These are phyloP conservation scores for Rhynchosporium secalis DNA, from an alignment of 2,329 filamentous ascomycete species.

Conservation along the genomic window DNA sequence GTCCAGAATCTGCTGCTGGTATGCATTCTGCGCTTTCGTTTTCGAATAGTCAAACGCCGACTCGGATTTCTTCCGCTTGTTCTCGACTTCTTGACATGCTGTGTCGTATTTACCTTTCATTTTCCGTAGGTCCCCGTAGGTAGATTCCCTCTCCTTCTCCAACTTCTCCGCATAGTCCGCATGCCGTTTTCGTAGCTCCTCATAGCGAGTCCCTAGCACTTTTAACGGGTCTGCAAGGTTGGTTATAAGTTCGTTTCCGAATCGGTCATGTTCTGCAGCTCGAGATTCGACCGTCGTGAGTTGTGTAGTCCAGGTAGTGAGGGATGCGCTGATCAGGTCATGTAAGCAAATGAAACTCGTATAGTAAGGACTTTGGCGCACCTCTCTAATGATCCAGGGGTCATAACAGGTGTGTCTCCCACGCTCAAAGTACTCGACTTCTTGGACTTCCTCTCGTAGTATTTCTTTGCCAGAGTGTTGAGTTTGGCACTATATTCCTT, in stretches of 20 bases:
- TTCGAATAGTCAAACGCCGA: slow-evolving; percentile 85
- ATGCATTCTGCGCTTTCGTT: slow-evolving; percentile 84
- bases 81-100: slow-evolving; percentile 92
- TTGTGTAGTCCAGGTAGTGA: slow-evolving; percentile 96
- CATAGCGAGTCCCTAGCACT: slow-evolving; percentile 70
- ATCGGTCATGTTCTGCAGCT: slow-evolving; percentile 86
- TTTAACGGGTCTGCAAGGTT: slow-evolving; percentile 88
- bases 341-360: slow-evolving; percentile 23
- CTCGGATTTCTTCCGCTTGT: slow-evolving; percentile 90
- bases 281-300: slow-evolving; percentile 85
- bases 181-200: slow-evolving; percentile 90
- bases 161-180: slow-evolving; percentile 85
- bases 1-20: slow-evolving; percentile 87
- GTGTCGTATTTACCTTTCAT: slow-evolving; percentile 90
- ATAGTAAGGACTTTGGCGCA: slow-evolving; percentile 40
- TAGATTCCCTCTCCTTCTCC: slow-evolving; percentile 82
- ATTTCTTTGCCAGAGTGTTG: slow-evolving; percentile 85
- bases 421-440: slow-evolving; percentile 87
- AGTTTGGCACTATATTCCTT: slow-evolving; percentile 95
- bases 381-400: slow-evolving; percentile 92
- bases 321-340: slow-evolving; percentile 66
- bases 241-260: slow-evolving; percentile 72
- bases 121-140: slow-evolving; percentile 84
- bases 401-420: slow-evolving; percentile 88
- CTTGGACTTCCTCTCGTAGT: slow-evolving; percentile 94